Conservation (phyloP, 805 yeast species). For the Nakazawaea ambrosiae region DNA sequence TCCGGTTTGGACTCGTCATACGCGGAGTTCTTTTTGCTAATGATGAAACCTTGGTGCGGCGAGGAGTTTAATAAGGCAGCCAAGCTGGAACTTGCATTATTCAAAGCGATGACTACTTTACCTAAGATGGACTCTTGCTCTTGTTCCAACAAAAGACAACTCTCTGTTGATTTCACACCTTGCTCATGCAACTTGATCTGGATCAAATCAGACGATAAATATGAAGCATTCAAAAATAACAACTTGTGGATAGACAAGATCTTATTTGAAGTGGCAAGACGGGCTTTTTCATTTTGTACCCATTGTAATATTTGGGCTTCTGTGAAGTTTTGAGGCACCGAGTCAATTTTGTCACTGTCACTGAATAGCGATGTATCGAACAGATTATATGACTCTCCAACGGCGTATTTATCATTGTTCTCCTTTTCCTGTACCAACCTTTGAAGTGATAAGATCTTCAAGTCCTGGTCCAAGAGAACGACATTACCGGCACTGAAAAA, state of each 20-base stretch:
- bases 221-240: slow-evolving; percentile 60
- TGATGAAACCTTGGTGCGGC: slow-evolving; percentile 49
- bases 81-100: slow-evolving; percentile 39
- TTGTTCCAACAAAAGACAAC: slow-evolving; percentile 23
- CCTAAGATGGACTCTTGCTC: slow-evolving; percentile 23
- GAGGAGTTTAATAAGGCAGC: slow-evolving; percentile 27
- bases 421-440: slow-evolving; percentile 73
- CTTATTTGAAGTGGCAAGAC: slow-evolving; percentile 24
- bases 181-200: slow-evolving; percentile 44
- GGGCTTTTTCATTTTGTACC: slow-evolving; percentile 32
- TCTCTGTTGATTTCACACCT: slow-evolving; percentile 34
- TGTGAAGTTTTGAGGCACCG: slow-evolving; percentile 16
- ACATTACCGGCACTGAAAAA: slow-evolving; percentile 95
- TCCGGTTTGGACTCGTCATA: slow-evolving; percentile 35
- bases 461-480: slow-evolving; percentile 61
- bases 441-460: slow-evolving; percentile 64
- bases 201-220: slow-evolving; percentile 72
- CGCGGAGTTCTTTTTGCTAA: slow-evolving; percentile 51
- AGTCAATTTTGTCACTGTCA: not conserved
- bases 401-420: slow-evolving; percentile 57
- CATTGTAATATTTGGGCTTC: slow-evolving; percentile 29
- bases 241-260: slow-evolving; percentile 62
- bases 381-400: slow-evolving; percentile 63
- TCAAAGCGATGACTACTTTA: slow-evolving; percentile 34
- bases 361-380: slow-evolving; percentile 48